These are phyloP conservation scores for Eutrema japonicum DNA, from an alignment of 345 rosid genomes.

Conservation along the genomic window DNA sequence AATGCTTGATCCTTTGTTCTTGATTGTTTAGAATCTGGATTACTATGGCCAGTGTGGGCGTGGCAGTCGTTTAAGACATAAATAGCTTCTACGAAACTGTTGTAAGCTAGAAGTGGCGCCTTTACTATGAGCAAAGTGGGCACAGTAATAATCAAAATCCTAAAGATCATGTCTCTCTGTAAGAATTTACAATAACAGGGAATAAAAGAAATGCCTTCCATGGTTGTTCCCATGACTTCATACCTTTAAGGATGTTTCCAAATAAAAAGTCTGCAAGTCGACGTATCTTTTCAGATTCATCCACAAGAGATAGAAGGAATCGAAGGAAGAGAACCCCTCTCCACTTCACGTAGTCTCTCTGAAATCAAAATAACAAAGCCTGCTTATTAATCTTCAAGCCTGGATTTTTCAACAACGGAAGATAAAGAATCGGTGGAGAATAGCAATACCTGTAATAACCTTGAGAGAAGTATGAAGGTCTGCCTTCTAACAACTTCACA, in stretches of 20 bases:
- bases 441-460: conserved; percentile 81
- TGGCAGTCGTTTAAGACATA: conserved; percentile 84
- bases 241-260: conserved; percentile 89
- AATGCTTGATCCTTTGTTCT: conserved; percentile 59
- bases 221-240: conserved; percentile 26
- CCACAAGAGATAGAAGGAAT: conserved; percentile 85
- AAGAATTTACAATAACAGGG: conserved; percentile 7
- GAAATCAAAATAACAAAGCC: conserved; percentile 27
- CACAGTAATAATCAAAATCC: conserved; percentile 26
- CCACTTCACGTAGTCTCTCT: conserved; percentile 99
- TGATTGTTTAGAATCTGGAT: conserved; percentile 55
- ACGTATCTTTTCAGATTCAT: conserved; percentile 90
- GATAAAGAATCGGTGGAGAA: conserved; percentile 11
- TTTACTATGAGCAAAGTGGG: conserved; percentile 57
- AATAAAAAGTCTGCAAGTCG: conserved; percentile 87
- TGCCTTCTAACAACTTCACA: conserved; percentile 95
- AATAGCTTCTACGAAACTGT: conserved; percentile 94
- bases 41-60: conserved; percentile 57
- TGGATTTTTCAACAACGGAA: not conserved
- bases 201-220: not conserved
- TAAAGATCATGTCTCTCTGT: conserved; percentile 8
- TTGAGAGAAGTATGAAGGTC: conserved; percentile 85
- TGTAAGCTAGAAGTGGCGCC: conserved; percentile 95
- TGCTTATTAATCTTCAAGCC: conserved; percentile 1
- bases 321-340: conserved; percentile 87